A percentile compares a stretch with the other conserved stretches of the same genome.
Conservation (phyloP, 2,329 filamentous ascomycete species). For the Coniella vitis region DNA sequence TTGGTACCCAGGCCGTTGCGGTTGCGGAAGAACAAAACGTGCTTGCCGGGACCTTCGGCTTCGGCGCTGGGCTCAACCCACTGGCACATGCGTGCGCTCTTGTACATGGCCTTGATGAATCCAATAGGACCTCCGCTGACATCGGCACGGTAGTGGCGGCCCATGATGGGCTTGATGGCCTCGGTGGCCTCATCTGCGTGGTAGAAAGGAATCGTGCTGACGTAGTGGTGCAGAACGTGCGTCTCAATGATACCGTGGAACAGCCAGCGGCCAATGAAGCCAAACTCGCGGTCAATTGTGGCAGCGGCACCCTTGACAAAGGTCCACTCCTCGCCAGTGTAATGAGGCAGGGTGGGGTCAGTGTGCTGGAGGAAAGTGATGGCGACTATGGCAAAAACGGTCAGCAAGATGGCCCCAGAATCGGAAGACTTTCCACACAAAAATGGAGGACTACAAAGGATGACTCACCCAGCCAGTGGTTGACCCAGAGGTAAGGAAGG, state of each 20-base stretch:
- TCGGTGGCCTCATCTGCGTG: conserved; percentile 90
- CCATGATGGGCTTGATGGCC: conserved; percentile 93
- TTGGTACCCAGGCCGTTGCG: conserved; percentile 72
- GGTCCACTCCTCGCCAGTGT: conserved; percentile 80
- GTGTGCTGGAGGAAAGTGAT: conserved; percentile 98
- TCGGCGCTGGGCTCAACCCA: conserved; percentile 92
- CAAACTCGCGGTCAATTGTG: conserved; percentile 95
- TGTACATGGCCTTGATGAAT: conserved; percentile 80
- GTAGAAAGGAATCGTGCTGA: conserved; percentile 95
- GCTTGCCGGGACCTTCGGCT: conserved; percentile 72
- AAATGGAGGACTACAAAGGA: not conserved
- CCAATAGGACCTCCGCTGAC: conserved; percentile 68
- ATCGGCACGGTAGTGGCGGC: conserved; percentile 85
- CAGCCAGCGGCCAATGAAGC: conserved; percentile 84
- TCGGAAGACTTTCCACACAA: not conserved
- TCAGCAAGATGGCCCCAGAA: not conserved
- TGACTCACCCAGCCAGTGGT: conserved; percentile 92
- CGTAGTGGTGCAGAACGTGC: conserved; percentile 95
- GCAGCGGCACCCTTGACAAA: conserved; percentile 89
- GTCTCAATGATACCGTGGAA: conserved; percentile 97
- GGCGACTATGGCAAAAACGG: conserved; percentile 53
- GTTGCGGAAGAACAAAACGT: conserved; percentile 93
- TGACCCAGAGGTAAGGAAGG: conserved; percentile 92
- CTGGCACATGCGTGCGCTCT: conserved; percentile 78
- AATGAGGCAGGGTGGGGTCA: conserved; percentile 89